Evolutionary conservation across 805 yeast species (phyloP).

Genomic region (Monosporozyma siamensis): DNA sequence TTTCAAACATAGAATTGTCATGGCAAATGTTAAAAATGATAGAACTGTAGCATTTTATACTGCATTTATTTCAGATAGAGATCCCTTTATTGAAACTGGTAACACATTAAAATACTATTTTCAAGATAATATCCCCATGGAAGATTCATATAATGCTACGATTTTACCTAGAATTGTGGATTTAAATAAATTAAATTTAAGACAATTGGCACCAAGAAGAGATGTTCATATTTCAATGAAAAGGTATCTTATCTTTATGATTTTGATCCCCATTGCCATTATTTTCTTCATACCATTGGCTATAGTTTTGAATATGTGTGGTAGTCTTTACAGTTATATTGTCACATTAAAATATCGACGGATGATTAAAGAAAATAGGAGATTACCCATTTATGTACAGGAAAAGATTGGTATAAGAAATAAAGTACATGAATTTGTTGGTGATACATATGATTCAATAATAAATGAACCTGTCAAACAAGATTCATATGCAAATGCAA

Average conservation of each 20-base stretch:
- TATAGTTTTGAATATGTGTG: conserved; percentile 19
- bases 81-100: conserved; percentile 62
- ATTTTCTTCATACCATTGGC: conserved; percentile 21
- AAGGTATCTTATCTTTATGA: neutral
- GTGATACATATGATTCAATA: conserved; percentile 18
- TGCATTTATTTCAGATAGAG: conserved; percentile 58
- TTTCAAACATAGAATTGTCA: conserved; percentile 48
- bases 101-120: conserved; percentile 39
- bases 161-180: conserved; percentile 23
- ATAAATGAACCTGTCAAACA: conserved; percentile 14
- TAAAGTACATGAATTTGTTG: conserved; percentile 16
- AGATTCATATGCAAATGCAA: conserved; percentile 10
- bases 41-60: conserved; percentile 85
- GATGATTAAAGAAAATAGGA: conserved; percentile 10
- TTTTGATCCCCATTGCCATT: conserved; percentile 1
- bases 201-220: conserved; percentile 4
- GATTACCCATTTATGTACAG: conserved; percentile 14
- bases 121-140: conserved; percentile 32
- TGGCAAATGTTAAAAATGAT: conserved; percentile 76
- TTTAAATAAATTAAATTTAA: conserved; percentile 15
- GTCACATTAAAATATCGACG: conserved; percentile 21
- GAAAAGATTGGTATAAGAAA: conserved; percentile 20
- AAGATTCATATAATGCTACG: conserved; percentile 10
- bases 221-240: neutral
- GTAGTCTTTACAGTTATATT: conserved; percentile 25